Percentiles rank a stretch among this genome's conserved stretches.
Evolutionary conservation across 1,139 yeast genomes (phyloP).

Genomic region (Oligophagozyma castellii): DNA sequence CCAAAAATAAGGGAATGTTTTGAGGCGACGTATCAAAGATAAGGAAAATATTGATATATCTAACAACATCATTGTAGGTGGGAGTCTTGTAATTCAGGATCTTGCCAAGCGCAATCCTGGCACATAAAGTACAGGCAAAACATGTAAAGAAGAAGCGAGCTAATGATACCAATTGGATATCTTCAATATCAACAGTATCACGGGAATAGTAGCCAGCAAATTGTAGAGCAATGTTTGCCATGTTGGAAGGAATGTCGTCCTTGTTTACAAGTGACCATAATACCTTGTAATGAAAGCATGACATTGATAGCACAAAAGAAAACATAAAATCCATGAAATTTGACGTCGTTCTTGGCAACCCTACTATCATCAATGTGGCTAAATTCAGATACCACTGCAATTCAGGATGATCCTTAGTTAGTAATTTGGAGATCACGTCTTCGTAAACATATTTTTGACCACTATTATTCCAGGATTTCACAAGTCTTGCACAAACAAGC

Average conservation of each 20-base stretch:
- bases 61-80: slow-evolving; percentile 27
- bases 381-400: slow-evolving; percentile 39
- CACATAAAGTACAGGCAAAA: no score
- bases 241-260: slow-evolving; percentile 8
- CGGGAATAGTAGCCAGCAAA: no score
- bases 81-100: no score
- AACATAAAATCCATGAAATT: slow-evolving; percentile 28
- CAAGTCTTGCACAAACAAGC: slow-evolving; percentile 36
- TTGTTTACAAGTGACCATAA: slow-evolving; percentile 33
- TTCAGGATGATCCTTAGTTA: slow-evolving; percentile 19
- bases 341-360: slow-evolving; percentile 13
- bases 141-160: no score
- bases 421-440: slow-evolving; percentile 30
- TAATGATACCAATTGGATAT: no score
- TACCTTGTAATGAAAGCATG: slow-evolving; percentile 44
- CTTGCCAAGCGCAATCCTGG: no score
- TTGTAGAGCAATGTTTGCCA: slow-evolving; percentile 1
- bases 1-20: slow-evolving; percentile 57
- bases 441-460: slow-evolving; percentile 67
- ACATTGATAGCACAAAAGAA: slow-evolving; percentile 29
- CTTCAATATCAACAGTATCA: no score
- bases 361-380: slow-evolving; percentile 27
- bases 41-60: slow-evolving; percentile 41
- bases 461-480: slow-evolving; percentile 81
- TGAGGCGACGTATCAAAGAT: slow-evolving; percentile 56